These are phyloP conservation scores for Myxozyma lipomycoides DNA, from an alignment of 805 yeast genomes.

Conservation along the genomic window DNA sequence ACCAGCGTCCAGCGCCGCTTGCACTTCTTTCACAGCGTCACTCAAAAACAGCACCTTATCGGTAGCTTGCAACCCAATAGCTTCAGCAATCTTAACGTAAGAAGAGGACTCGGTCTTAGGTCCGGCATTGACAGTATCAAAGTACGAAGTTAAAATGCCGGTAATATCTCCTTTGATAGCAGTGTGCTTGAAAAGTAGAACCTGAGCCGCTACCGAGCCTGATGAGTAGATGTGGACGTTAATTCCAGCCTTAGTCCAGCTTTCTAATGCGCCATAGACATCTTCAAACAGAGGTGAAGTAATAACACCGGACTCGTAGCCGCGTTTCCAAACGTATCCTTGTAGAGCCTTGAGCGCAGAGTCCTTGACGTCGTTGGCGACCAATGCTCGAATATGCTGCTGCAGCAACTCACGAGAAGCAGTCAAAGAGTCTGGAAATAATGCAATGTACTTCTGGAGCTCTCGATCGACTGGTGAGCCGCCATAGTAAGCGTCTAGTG, in stretches of 20 bases:
- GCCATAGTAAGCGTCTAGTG: conserved; percentile 37
- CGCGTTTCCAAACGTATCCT: conserved; percentile 76
- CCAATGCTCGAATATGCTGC: conserved; percentile 54
- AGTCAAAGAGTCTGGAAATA: conserved; percentile 45
- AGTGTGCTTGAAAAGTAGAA: conserved; percentile 66
- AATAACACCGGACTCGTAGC: conserved; percentile 72
- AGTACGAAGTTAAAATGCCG: conserved; percentile 57
- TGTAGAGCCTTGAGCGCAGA: conserved; percentile 72
- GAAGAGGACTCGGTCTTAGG: conserved; percentile 56
- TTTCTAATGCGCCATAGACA: conserved; percentile 55
- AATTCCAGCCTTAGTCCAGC: conserved; percentile 35
- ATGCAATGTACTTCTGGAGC: conserved; percentile 37
- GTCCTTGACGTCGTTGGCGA: conserved; percentile 67
- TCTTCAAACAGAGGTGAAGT: conserved; percentile 74
- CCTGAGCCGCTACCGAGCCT: conserved; percentile 86
- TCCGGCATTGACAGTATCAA: conserved; percentile 83
- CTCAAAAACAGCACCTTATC: conserved; percentile 60
- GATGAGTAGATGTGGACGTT: conserved; percentile 74
- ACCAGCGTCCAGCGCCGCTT: conserved; percentile 69
- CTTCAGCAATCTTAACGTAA: conserved; percentile 52
- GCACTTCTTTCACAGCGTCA: conserved; percentile 73
- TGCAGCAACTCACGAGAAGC: conserved; percentile 38
- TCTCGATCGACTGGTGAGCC: conserved; percentile 20
- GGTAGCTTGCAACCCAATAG: conserved; percentile 36
- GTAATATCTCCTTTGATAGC: conserved; percentile 50